These are phyloP conservation scores for Cutaneotrichosporon arboriforme DNA, from an alignment of 1,284 basidiomycete species.

Conservation along the genomic window DNA sequence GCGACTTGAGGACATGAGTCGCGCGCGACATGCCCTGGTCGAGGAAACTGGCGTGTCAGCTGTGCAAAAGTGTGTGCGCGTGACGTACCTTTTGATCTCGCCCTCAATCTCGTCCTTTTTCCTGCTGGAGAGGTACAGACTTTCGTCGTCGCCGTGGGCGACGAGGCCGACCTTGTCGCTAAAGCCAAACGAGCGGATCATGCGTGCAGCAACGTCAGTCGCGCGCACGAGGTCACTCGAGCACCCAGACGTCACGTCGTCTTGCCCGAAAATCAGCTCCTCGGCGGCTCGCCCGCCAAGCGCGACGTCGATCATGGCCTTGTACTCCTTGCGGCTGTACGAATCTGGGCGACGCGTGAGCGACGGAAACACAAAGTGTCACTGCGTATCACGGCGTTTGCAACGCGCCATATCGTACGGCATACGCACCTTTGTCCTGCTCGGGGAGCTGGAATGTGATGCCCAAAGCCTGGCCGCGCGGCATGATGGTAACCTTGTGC, in stretches of 20 bases:
- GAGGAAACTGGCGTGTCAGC: conserved; percentile 57
- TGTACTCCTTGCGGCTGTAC: conserved; percentile 42
- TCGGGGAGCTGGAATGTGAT: conserved; percentile 81
- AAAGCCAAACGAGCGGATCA: conserved; percentile 80
- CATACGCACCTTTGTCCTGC: conserved; percentile 55
- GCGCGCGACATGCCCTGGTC: conserved; percentile 69
- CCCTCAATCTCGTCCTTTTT: conserved; percentile 76
- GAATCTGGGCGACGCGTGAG: conserved; percentile 32
- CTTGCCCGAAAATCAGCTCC: conserved; percentile 80
- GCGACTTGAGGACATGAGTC: conserved; percentile 61
- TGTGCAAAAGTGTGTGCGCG: conserved; percentile 42
- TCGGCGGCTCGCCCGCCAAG: conserved; percentile 92
- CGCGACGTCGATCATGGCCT: conserved; percentile 69
- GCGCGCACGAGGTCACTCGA: conserved; percentile 76
- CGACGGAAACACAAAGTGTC: background rate
- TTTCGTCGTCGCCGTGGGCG: conserved; percentile 63
- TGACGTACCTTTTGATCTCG: conserved; percentile 68
- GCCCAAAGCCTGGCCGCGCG: conserved; percentile 85
- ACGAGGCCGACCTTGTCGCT: conserved; percentile 77
- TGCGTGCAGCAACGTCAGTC: conserved; percentile 70
- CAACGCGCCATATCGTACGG: too few species aligned
- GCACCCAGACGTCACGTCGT: conserved; percentile 85
- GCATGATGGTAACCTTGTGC: conserved; percentile 93
- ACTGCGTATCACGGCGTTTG: background rate
- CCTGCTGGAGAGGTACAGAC: conserved; percentile 62